Base-by-base conservation (phyloP, 495 filamentous ascomycete species). In the Chlorociboria aeruginascens region DNA sequence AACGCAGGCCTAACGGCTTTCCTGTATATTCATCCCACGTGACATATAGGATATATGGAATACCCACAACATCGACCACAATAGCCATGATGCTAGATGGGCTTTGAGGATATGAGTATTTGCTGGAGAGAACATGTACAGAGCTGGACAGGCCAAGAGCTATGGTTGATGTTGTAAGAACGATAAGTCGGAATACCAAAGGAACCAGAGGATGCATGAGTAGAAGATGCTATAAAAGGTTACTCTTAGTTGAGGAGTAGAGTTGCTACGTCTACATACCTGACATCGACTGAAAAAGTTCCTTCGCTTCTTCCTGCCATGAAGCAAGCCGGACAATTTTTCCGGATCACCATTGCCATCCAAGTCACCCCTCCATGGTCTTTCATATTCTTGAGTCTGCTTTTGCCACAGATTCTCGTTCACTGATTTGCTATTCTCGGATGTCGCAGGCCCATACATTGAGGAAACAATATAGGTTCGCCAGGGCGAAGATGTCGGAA, bases 1-100 rank as follows among this genome's bases (percentile, higher is more conserved):
- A 79, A 28, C 92, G 83, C 47, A 98, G 68, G 6, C 92, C 92
- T 31, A 98, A 68, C 3, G 92, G 92, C 59, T 95, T 93, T 13
- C 86, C 81, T 3, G 86, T 89, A 64, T 95, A 97, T 64, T 98
- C 92, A 61, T 98, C 92, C 64, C 82, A 95, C 2, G 88, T 94
- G 63, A 98, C 90, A 63, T 95, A 97, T 43, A 86, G 59, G 32
- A 92, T 76, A 63, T 96, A 98, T 35, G 89, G 78, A 47, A 97
- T 69, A 7, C 93, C 93, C 3, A 96, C 71, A 10, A 79, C 79
- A 64, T 96, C 90, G 30, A 97, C 84, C 37, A 89, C 79, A 53
- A 97, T 83, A 36, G 92, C 92, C 69, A 98, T 89, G 41, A 83
- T 76, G 9, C 86, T 82, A 20, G 89, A 90, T 3, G 89, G 77